Percentiles rank a stretch among this genome's conserved stretches.
Conservation (phyloP, 2,329 filamentous ascomycete genomes). For the Penicillium verrucosum region DNA sequence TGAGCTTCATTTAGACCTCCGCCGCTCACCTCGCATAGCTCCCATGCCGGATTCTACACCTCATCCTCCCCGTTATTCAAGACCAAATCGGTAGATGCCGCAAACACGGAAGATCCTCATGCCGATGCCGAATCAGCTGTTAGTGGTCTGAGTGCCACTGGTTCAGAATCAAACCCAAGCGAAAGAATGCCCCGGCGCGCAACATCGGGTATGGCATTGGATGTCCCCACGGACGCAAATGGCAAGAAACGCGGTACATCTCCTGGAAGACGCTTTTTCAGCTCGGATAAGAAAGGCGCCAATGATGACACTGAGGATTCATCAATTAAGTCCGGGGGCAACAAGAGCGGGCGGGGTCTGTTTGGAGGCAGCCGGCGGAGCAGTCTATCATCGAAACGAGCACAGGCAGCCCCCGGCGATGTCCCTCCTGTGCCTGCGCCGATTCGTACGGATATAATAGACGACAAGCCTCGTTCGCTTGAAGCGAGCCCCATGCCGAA, state of each 20-base stretch:
- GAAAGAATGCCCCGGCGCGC: conserved; percentile 30
- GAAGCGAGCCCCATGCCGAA: conserved; percentile 27
- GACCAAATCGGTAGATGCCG: conserved; percentile 47
- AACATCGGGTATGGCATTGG: conserved; percentile 30
- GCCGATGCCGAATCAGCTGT: conserved; percentile 27
- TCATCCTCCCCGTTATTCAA: conserved; percentile 67
- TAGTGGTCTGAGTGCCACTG: conserved; percentile 30
- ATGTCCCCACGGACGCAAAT: conserved; percentile 33
- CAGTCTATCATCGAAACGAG: conserved; percentile 35
- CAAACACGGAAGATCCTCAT: conserved; percentile 34
- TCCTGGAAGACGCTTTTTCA: conserved; percentile 69
- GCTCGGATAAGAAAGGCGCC: conserved; percentile 52
- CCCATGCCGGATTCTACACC: conserved; percentile 65
- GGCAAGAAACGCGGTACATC: conserved; percentile 61
- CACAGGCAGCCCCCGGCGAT: conserved; percentile 27
- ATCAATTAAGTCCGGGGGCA: conserved; percentile 40
- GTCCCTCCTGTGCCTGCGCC: conserved; percentile 35
- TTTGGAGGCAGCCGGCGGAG: conserved; percentile 38
- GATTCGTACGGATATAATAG: conserved; percentile 31
- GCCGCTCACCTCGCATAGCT: conserved; percentile 56
- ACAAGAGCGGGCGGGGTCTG: conserved; percentile 40
- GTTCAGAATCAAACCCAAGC: conserved; percentile 45
- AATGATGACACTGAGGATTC: conserved; percentile 49
- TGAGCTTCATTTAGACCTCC: conserved; percentile 36
- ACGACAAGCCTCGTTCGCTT: conserved; percentile 23